These are phyloP conservation scores for Phytophthora agathidicida DNA, from an alignment of 352 stramenopile genomes.

Conservation along the genomic window DNA sequence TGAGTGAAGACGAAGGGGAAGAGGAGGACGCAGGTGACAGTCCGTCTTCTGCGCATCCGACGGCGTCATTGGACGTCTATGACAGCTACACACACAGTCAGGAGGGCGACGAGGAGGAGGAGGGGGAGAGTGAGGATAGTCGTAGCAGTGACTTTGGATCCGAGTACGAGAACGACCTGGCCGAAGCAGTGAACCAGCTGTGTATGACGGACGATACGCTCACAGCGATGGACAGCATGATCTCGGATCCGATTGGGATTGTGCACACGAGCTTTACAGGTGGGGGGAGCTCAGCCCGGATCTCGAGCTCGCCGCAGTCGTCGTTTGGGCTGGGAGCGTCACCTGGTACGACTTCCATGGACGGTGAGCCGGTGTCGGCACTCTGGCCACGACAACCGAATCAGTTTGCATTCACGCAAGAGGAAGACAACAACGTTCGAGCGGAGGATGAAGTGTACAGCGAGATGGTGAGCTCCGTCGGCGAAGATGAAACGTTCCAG, in stretches of 20 bases:
- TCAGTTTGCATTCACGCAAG: constrained; percentile 87
- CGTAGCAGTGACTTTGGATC: constrained; percentile 64
- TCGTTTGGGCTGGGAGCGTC: constrained; percentile 71
- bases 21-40: constrained; percentile 11
- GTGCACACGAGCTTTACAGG: constrained; percentile 25
- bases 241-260: constrained; percentile 66
- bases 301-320: constrained; percentile 70
- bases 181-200: constrained; percentile 69
- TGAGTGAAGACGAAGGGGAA: constrained; percentile 8
- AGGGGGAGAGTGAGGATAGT: constrained; percentile 25
- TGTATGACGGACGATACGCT: constrained; percentile 71
- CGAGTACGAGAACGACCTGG: constrained; percentile 77
- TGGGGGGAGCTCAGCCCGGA: constrained; percentile 28
- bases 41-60: background rate
- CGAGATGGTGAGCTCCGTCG: constrained; percentile 70
- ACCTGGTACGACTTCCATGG: constrained; percentile 63
- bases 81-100: constrained; percentile 23
- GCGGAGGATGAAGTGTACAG: constrained; percentile 85
- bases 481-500: constrained; percentile 61
- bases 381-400: constrained; percentile 82
- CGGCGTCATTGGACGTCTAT: constrained; percentile 9
- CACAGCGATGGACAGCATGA: constrained; percentile 49
- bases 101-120: constrained; percentile 15
- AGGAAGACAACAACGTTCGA: constrained; percentile 66
- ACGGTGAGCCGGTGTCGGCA: constrained; percentile 74